phyloP scores from a whole-genome alignment of 371 early-diverging fungal genomes.

The Quaeritorhiza haematococci region DNA sequence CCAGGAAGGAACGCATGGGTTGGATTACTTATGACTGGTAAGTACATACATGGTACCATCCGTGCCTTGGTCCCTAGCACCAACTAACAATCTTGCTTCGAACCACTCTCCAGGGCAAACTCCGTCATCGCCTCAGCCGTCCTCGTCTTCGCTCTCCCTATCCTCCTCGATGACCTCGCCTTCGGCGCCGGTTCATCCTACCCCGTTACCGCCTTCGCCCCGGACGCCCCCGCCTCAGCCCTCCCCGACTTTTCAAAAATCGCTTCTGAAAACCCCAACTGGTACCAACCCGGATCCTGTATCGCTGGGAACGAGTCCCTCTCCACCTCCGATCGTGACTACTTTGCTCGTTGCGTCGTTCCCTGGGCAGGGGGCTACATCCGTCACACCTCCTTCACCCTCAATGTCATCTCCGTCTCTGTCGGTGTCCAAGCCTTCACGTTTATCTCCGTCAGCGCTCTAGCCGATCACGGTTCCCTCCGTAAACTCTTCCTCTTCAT shows the following conservation, averaged over 20 bases:
- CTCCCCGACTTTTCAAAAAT: slow-evolving; percentile 3
- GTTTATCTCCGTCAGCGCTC: background rate
- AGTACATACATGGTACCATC: too few relatives aligned
- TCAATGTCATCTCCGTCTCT: slow-evolving; percentile 4
- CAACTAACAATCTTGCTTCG: too few relatives aligned
- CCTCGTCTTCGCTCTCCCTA: background rate
- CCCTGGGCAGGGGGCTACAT: slow-evolving; percentile 9
- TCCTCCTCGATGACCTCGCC: slow-evolving; percentile 2
- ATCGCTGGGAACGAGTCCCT: slow-evolving; percentile 2
- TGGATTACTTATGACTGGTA: too few relatives aligned
- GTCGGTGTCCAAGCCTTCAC: slow-evolving; percentile 7
- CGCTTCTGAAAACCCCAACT: background rate
- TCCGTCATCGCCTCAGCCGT: background rate
- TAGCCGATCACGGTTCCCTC: slow-evolving; percentile 8
- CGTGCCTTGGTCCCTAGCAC: too few relatives aligned
- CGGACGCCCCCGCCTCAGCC: background rate
- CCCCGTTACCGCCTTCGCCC: background rate
- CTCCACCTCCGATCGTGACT: background rate
- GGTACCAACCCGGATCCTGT: slow-evolving; percentile 5
- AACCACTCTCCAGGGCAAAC: too few relatives aligned
- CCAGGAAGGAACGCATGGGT: too few relatives aligned
- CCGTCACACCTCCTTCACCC: background rate
- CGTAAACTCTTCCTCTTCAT: slow-evolving; percentile 1
- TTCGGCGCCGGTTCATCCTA: slow-evolving; percentile 4
- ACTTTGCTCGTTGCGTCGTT: slow-evolving; percentile 6